Percentiles rank a stretch among this genome's conserved stretches.
These are phyloP conservation scores for Acidiella bohemica DNA, from an alignment of 495 filamentous ascomycete species.

Conservation along the genomic window DNA sequence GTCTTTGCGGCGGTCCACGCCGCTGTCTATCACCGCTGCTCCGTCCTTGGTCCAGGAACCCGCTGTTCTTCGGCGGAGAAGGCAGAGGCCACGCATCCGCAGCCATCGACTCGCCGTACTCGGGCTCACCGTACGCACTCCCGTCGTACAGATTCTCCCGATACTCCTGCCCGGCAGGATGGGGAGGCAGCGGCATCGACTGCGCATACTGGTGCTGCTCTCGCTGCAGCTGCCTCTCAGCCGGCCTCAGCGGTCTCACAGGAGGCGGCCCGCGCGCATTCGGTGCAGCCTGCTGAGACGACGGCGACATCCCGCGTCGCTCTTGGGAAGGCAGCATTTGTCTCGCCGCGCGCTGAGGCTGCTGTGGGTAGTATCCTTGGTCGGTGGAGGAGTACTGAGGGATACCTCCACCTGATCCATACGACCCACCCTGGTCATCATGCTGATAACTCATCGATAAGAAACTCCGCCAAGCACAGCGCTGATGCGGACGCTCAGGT, in stretches of 20 bases:
- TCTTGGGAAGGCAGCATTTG: conserved; percentile 6
- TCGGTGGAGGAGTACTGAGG: conserved; percentile 1
- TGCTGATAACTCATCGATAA: conserved; percentile 1
- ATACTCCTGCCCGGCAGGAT: not conserved
- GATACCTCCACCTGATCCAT: no score
- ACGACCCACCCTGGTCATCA: conserved; percentile 4
- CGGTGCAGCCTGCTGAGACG: no score
- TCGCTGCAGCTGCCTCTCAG: no score
- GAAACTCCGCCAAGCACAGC: not conserved
- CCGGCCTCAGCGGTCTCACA: conserved; percentile 6
- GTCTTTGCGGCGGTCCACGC: conserved; percentile 15
- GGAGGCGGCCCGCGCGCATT: conserved; percentile 2
- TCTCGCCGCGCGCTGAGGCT: no score
- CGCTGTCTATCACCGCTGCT: not conserved
- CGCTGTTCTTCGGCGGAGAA: conserved; percentile 2
- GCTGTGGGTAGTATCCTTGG: not conserved
- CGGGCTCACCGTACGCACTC: conserved; percentile 15
- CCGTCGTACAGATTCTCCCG: conserved; percentile 16
- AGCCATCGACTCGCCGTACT: conserved; percentile 9
- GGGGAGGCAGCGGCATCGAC: not conserved
- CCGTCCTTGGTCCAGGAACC: not conserved
- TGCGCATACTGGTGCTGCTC: not conserved
- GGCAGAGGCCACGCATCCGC: conserved; percentile 13
- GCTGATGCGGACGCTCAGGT: no score
- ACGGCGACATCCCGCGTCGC: no score